A percentile compares a stretch with the other conserved stretches of the same genome.
phyloP scores from a whole-genome alignment of 2,329 filamentous ascomycete genomes.

The Fusarium equiseti region DNA sequence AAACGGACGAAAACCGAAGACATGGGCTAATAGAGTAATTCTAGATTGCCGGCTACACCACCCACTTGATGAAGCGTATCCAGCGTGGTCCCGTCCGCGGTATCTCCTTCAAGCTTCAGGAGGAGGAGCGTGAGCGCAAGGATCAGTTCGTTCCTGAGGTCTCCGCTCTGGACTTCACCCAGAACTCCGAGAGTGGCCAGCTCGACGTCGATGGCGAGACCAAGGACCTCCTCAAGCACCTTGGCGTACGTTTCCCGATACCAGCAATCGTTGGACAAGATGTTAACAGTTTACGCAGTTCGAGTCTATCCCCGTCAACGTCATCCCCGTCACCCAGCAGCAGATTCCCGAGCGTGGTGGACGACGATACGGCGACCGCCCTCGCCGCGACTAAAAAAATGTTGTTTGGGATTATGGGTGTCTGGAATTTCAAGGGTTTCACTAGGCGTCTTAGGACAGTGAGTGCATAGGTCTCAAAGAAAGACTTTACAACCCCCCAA shows the following conservation, averaged over 20 bases:
- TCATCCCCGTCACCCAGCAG: conserved; percentile 89
- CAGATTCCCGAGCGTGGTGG: conserved; percentile 83
- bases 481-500: conserved; percentile 72
- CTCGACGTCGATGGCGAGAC: conserved; percentile 97
- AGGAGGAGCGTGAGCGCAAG: conserved; percentile 99
- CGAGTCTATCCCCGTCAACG: conserved; percentile 97
- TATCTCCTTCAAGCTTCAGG: conserved; percentile 99
- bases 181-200: conserved; percentile 92
- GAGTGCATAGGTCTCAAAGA: conserved; percentile 70
- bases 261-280: background rate
- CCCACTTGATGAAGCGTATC: conserved; percentile 99
- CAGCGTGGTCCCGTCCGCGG: conserved; percentile 98
- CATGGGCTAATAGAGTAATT: conserved; percentile 37
- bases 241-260: conserved; percentile 80
- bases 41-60: conserved; percentile 97
- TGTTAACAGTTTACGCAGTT: conserved; percentile 71
- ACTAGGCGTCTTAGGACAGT: conserved; percentile 70
- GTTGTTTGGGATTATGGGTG: conserved; percentile 54
- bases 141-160: conserved; percentile 99
- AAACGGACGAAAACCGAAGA: background rate
- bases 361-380: conserved; percentile 80
- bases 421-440: conserved; percentile 59
- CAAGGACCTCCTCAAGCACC: conserved; percentile 98
- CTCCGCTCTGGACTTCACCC: conserved; percentile 97
- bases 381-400: conserved; percentile 55